phyloP scores from a whole-genome alignment of 208 protist genomes.

The Phytomonas sp. region DNA sequence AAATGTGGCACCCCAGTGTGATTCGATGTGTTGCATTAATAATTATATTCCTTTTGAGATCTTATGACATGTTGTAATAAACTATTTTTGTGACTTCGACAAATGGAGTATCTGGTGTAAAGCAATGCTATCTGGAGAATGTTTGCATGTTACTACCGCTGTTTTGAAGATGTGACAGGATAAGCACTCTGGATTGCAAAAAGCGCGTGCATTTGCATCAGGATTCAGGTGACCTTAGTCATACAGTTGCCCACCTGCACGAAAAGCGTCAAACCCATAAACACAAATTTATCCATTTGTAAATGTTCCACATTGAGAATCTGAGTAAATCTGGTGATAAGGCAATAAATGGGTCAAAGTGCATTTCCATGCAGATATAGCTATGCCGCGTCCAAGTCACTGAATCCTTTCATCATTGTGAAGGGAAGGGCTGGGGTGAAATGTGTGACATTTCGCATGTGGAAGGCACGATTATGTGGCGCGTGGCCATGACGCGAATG shows the following conservation, averaged over 20 bases:
- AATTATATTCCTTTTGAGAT: not conserved
- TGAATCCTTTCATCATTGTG: too few species aligned
- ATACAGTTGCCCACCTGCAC: too few species aligned
- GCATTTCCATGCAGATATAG: not conserved
- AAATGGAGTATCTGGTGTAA: not conserved
- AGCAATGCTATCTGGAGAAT: not conserved
- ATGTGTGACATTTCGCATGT: not conserved
- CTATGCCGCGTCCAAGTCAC: not conserved
- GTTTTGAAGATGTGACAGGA: not conserved
- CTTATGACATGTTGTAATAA: not conserved
- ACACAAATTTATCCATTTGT: not conserved
- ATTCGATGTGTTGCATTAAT: not conserved
- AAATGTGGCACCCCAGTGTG: not conserved
- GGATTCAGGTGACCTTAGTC: not conserved
- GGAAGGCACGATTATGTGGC: not conserved
- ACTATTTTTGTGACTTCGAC: not conserved
- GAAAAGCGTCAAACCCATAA: too few species aligned
- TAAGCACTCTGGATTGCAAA: not conserved
- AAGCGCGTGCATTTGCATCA: not conserved
- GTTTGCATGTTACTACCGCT: not conserved
- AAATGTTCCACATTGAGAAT: too few species aligned
- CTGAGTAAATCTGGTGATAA: too few species aligned
- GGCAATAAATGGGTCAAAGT: not conserved
- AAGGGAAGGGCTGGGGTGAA: not conserved
- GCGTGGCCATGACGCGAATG: not conserved